Evolutionary conservation across 768 basidiomycete genomes (phyloP), one percentile per base, ranked within the genome.

Genomic region (Pulveroboletus sp.): DNA sequence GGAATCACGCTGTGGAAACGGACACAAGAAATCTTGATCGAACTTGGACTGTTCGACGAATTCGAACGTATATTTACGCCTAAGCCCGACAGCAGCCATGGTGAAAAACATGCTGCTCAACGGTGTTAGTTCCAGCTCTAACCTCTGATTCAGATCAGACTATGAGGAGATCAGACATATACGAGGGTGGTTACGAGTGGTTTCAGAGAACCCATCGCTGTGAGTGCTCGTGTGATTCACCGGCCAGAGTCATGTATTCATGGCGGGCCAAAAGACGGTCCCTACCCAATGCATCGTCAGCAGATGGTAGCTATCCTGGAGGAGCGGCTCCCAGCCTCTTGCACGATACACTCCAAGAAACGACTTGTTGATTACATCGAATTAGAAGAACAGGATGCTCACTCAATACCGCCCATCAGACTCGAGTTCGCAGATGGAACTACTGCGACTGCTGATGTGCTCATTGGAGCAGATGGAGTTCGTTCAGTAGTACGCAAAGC

Each of bases 391-490:
- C 48, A 31, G 6, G 39, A 51, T 16, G 65, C 71, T 44, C 67
- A 65, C 13, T 65, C 67, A 16, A 64, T 44, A 5, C 54, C 32
- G 2, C 23, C 46, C 2, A 55, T 59, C 10, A 36, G 13, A 19
- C 51, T 61, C 1, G 35, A 38, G 5, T 61, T 61, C 14, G 42
- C 60, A 1, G 60, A 61, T 22, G 53, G 60, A 5, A 62, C 53
- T 0, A 50, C n/a, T 1, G 45, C 68, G 5, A 63, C 56, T 26
- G 65, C 76, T 6, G 71, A 78, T 44, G 53, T 78, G 13, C 68
- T 77, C 3, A 53, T 78, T 43, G 77, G 75, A 6, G 74, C 73
- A 32, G 76, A 77, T 53, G 77, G 77, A 4, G 63, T 78, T 29
- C 65, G 59, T 22, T 68, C 63, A 6, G 37, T 45, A 4, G 59